These are phyloP conservation scores for Oryza glumipatula DNA, from an alignment of 176 grass and related monocot species.

Conservation along the genomic window DNA sequence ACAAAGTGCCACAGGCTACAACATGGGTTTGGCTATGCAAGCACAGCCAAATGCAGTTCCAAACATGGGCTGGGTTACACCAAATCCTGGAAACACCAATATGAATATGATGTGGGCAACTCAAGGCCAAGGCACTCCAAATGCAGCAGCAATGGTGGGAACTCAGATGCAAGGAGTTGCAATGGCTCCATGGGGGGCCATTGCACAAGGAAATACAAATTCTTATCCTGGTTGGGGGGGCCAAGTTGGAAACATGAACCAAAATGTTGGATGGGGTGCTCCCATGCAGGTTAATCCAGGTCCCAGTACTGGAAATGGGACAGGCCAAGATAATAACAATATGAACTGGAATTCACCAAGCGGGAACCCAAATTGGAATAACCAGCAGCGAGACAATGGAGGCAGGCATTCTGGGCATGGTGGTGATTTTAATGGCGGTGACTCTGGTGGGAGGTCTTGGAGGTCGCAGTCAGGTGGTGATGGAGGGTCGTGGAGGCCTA, in stretches of 20 bases:
- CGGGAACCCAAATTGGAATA: constrained; percentile 52
- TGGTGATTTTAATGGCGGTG: constrained; percentile 30
- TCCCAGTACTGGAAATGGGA: constrained; percentile 49
- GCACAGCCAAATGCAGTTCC: constrained; percentile 57
- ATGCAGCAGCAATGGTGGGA: constrained; percentile 53
- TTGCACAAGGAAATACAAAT: constrained; percentile 65
- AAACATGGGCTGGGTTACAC: constrained; percentile 66
- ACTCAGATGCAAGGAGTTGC: constrained; percentile 70
- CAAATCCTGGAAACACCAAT: constrained; percentile 65
- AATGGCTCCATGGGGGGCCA: constrained; percentile 55
- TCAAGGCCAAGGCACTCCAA: constrained; percentile 53
- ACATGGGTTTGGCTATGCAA: constrained; percentile 68
- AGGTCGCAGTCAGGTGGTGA: constrained; percentile 40
- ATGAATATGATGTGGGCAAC: constrained; percentile 64
- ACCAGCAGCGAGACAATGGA: constrained; percentile 52
- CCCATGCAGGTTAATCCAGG: constrained; percentile 61
- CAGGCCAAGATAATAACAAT: constrained; percentile 63
- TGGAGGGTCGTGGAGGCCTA: constrained; percentile 43
- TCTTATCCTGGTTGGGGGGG: constrained; percentile 67
- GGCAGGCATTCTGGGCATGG: constrained; percentile 47
- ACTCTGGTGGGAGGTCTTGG: constrained; percentile 50
- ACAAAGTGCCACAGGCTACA: constrained; percentile 66
- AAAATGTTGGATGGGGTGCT: constrained; percentile 47
- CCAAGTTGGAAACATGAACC: constrained; percentile 58
- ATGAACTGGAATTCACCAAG: constrained; percentile 52